phyloP scores from a whole-genome alignment of 2,329 filamentous ascomycete species.

The Elsinoe ampelina region DNA sequence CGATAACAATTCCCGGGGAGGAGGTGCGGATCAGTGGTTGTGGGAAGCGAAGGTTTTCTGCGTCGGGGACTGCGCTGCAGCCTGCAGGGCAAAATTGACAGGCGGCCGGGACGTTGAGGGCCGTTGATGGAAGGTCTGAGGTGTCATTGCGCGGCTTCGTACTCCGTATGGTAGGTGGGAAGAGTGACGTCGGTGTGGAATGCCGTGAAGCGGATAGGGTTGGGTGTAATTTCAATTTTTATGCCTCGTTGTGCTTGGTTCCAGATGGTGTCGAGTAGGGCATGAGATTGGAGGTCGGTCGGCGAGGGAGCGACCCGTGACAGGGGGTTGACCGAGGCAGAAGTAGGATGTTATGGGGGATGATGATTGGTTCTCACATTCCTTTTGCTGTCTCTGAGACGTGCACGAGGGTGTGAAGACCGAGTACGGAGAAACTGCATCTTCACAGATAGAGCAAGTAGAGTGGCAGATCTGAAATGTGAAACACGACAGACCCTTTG shows the following conservation, averaged over 20 bases:
- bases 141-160: not conserved
- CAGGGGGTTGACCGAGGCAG: not conserved
- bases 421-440: not conserved
- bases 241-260: not conserved
- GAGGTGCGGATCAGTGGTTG: too few relatives aligned
- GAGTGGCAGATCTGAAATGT: slow-evolving; percentile 2
- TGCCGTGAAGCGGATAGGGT: not conserved
- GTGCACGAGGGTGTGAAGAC: not conserved
- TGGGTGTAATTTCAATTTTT: not conserved
- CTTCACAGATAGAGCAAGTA: not conserved
- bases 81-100: not conserved
- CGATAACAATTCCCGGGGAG: too few relatives aligned
- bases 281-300: not conserved
- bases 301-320: not conserved
- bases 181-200: not conserved
- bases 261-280: not conserved
- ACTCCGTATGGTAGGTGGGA: not conserved
- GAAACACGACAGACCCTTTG: slow-evolving; percentile 9
- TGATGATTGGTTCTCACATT: not conserved
- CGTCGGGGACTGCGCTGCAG: too few relatives aligned
- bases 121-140: not conserved
- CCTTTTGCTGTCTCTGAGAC: not conserved
- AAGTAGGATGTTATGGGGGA: too few relatives aligned
- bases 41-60: too few relatives aligned
- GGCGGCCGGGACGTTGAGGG: not conserved